A percentile compares a stretch with the other conserved stretches of the same genome.
These are phyloP conservation scores for Singerocomus inundabilis DNA, from an alignment of 1,284 basidiomycete species.

Conservation along the genomic window DNA sequence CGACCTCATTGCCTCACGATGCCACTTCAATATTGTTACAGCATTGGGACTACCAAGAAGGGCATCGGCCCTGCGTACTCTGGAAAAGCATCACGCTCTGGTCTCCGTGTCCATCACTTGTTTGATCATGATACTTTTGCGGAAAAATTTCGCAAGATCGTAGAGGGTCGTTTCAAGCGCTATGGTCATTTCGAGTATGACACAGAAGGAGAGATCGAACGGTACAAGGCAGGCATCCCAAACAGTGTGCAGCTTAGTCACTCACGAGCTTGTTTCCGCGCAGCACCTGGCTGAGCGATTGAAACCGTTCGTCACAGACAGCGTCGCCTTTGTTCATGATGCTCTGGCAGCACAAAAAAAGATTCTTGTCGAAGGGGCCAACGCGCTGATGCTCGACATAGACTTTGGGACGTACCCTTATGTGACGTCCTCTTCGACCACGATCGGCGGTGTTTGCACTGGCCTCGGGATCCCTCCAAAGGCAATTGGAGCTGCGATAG, in stretches of 20 bases:
- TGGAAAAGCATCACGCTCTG: constrained; percentile 94
- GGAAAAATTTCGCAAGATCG: constrained; percentile 90
- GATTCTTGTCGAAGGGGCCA: constrained; percentile 94
- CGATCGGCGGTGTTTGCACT: constrained; percentile 94
- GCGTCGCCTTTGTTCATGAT: constrained; percentile 82
- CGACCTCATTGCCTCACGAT: background rate
- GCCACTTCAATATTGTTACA: constrained; percentile 30
- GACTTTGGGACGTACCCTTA: constrained; percentile 98
- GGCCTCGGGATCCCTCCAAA: constrained; percentile 94
- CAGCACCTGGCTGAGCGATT: constrained; percentile 85
- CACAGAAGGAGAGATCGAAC: constrained; percentile 92
- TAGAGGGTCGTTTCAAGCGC: constrained; percentile 97
- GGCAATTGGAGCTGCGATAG: constrained; percentile 81
- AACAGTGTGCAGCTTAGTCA: background rate
- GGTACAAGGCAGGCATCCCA: constrained; percentile 70
- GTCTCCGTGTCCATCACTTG: constrained; percentile 93
- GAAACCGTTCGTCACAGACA: constrained; percentile 87
- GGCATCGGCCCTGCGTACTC: constrained; percentile 99
- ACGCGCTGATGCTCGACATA: constrained; percentile 97
- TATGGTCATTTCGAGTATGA: constrained; percentile 99
- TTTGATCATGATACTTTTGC: constrained; percentile 90
- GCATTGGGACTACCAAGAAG: constrained; percentile 97
- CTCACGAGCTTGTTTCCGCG: background rate
- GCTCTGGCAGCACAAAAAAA: constrained; percentile 76
- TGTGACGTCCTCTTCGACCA: constrained; percentile 92